Evolutionary conservation across 768 basidiomycete species (phyloP), one percentile per base, ranked within the genome.

Genomic region (Tylopilus balloui): DNA sequence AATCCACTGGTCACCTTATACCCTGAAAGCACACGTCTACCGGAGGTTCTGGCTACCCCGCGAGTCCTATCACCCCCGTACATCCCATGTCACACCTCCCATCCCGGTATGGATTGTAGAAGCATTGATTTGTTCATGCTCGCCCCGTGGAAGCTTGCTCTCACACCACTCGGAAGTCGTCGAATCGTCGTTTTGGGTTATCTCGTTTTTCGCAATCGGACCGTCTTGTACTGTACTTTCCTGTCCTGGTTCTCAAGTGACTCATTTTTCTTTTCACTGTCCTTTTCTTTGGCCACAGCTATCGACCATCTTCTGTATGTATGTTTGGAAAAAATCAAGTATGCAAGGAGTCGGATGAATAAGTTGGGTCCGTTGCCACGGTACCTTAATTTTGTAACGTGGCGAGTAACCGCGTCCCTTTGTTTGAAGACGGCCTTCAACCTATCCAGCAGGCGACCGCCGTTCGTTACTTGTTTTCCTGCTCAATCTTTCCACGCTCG

Each of bases 1-100:
- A 74, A 59, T 62, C 72, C 50, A 69, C 70, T 43, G 66, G 70
- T 40, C 68, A 71, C 63, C 69, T 70, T 67, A 79, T 83, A 78
- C 80, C 78, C 71, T 81, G 72, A 79, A 68, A 56, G 60, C 54
- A 45, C 45, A 45, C 35, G 53, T 51, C 44, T 52, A 27, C 23
- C 31, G 47, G 65, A 57, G 59, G 56, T 59, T 49, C 42, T 53
- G 57, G 47, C 53, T 58, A 56, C 55, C 55, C 53, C 50, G 53
- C 54, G 58, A 50, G 52, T 48, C 45, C 48, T 57, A 59, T 45
- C 56, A 48, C 48, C 58, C 56, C 53, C 51, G 42, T 55, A 50
- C 58, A 40, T 52, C 48, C 50, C 49, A 46, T 42, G 36, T 57
- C 54, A 39, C 45, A 46, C 50, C 61, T 58, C 55, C 61, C 46